A percentile compares a stretch with the other conserved stretches of the same genome.
Conservation (phyloP, 345 rosid genomes). For the Citrus australasica region DNA sequence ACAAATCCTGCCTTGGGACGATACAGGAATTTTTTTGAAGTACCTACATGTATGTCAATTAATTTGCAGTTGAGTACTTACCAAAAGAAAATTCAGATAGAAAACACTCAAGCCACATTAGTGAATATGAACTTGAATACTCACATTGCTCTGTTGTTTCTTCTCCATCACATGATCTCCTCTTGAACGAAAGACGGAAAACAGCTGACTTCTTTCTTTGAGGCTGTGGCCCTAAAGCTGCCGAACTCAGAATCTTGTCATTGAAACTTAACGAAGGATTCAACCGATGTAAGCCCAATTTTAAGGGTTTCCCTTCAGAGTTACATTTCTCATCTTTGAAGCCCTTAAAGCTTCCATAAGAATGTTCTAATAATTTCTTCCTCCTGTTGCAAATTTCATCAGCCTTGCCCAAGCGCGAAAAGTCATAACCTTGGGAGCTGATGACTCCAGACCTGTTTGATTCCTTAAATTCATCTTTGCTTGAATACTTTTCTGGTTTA, state of each 20-base stretch:
- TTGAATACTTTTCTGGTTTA: slow-evolving; percentile 15
- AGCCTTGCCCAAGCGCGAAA: slow-evolving; percentile 30
- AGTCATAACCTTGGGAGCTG: slow-evolving; percentile 26
- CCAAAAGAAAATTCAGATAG: not conserved
- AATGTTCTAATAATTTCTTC: slow-evolving; percentile 31
- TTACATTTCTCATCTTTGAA: slow-evolving; percentile 29
- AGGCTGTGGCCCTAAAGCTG: slow-evolving; percentile 16
- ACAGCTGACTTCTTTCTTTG: slow-evolving; percentile 50
- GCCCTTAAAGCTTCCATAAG: slow-evolving; percentile 42
- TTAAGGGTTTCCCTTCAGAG: slow-evolving; percentile 24
- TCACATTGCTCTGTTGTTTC: slow-evolving; percentile 47
- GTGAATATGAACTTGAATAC: slow-evolving; percentile 14
- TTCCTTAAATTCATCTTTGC: slow-evolving; percentile 39
- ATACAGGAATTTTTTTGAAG: slow-evolving; percentile 53
- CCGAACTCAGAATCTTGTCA: slow-evolving; percentile 23
- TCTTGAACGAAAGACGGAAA: slow-evolving; percentile 57
- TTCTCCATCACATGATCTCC: slow-evolving; percentile 67
- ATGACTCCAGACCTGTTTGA: slow-evolving; percentile 21
- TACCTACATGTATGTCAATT: slow-evolving; percentile 33
- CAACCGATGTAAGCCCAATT: slow-evolving; percentile 32
- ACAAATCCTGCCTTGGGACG: slow-evolving; percentile 57
- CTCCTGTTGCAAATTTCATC: slow-evolving; percentile 32
- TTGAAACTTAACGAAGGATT: slow-evolving; percentile 46
- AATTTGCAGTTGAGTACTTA: not conserved
- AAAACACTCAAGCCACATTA: not conserved